Percentiles rank a stretch among this genome's conserved stretches.
phyloP scores from a whole-genome alignment of 169 alveolate species.

The Plasmodium billcollinsi region DNA sequence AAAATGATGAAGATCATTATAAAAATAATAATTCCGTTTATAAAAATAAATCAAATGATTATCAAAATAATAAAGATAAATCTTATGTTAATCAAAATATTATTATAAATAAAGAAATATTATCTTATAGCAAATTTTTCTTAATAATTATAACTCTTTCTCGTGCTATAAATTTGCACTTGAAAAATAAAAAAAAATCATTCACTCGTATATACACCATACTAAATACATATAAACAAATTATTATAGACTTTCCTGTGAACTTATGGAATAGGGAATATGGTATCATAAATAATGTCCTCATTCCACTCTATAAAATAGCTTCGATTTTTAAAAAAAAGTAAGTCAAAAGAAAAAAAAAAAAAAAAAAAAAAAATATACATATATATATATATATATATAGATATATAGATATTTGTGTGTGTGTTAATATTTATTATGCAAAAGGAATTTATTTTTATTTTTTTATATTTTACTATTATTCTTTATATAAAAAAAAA shows the following conservation, averaged over 20 bases:
- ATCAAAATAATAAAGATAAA: not conserved
- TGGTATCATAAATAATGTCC: constrained; percentile 55
- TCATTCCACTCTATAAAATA: constrained; percentile 51
- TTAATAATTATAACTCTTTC: constrained; percentile 60
- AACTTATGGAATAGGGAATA: constrained; percentile 48
- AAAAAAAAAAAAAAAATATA: not conserved
- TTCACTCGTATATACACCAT: constrained; percentile 65
- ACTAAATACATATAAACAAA: constrained; percentile 37
- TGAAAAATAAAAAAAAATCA: constrained; percentile 57
- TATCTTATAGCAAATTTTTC: constrained; percentile 76
- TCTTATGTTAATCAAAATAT: constrained; percentile 8
- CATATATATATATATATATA: not conserved
- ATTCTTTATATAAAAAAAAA: not conserved
- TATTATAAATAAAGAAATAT: constrained; percentile 53
- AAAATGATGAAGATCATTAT: constrained; percentile 5
- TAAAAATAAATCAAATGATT: not conserved
- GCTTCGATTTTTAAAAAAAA: constrained; percentile 63
- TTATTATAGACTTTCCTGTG: constrained; percentile 54
- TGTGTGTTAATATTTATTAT: no score
- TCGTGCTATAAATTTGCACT: constrained; percentile 69
- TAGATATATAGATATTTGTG: no score
- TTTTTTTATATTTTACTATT: no score
- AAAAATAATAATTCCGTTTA: not conserved
- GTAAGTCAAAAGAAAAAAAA: constrained; percentile 6
- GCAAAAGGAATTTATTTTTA: no score